Evolutionary conservation across 306 rosid genomes (phyloP), one percentile per base, ranked within the genome.

Genomic region (Sophora flavescens): DNA sequence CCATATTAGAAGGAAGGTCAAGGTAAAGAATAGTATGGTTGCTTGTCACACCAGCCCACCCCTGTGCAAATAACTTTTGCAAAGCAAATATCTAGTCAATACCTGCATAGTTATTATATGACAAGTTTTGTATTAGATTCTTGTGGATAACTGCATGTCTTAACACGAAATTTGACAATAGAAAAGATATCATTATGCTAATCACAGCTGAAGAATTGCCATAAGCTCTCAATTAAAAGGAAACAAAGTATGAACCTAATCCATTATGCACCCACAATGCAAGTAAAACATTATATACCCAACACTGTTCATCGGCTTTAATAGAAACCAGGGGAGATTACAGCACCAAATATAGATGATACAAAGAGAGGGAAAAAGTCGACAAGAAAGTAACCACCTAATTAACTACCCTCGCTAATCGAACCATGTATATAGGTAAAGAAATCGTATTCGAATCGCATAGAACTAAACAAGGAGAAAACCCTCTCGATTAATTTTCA

Each of bases 1-100:
- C 97, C 98, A 92, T 87, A 74, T 95, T 94, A 64, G 98, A 89
- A 80, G 96, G 98, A 70, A 94, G 97, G 70, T 94, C 98, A 63
- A 82, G 89, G 81, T 94, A 89, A 64, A 92, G 75, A 78, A 90
- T 60, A 45, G 80, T 85, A 35, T 76, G 67, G 72, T 90, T 22
- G 70, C 83, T 86, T 56, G 98, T 92, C 78, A 88, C 88, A 14
- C 68, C 72, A 18, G 86, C 88, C 47, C 56, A 83, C 22, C 76
- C 86, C 0, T 95, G 96, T 30, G 96, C 97, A 78, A 92, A 94
- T 67, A 94, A 78, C 41, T 88, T 90, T 57, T 92, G 88, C 78
- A 92, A n/a, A n/a, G 89, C 11, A 83, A 82, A 72, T 92, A 86
- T 82, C 98, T 94, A 30, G 97, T 89, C 48, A 90, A 70, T 44